Conservation (phyloP, 768 basidiomycete genomes). For the Termitomyces heimii region DNA sequence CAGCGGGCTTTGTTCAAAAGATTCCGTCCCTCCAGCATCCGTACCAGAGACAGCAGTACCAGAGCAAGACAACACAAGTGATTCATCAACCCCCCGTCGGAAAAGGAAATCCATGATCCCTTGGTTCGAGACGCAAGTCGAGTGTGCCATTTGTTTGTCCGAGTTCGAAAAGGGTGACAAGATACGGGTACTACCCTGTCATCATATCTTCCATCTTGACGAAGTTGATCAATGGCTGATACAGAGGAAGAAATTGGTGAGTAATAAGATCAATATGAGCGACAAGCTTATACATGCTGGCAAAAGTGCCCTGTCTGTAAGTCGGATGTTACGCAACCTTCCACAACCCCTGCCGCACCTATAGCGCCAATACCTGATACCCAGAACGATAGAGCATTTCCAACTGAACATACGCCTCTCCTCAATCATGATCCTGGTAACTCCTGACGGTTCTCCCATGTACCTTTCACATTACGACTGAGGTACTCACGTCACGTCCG, state of each 20-base stretch:
- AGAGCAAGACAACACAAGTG: conserved; percentile 13
- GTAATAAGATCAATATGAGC: conserved; percentile 19
- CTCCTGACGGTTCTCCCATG: conserved; percentile 3
- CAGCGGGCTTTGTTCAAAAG: not conserved
- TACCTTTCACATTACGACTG: conserved; percentile 7
- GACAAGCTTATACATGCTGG: not conserved
- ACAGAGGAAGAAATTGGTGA: conserved; percentile 85
- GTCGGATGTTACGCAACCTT: conserved; percentile 78
- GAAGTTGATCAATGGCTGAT: conserved; percentile 94
- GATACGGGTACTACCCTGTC: conserved; percentile 89
- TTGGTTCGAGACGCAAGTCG: conserved; percentile 78
- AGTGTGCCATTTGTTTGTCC: conserved; percentile 92
- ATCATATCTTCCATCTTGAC: conserved; percentile 89
- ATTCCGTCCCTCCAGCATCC: not conserved
- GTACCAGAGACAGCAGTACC: conserved; percentile 15
- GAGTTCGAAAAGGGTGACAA: conserved; percentile 84
- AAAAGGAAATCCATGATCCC: conserved; percentile 30
- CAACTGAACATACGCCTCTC: conserved; percentile 35
- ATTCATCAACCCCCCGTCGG: conserved; percentile 37
- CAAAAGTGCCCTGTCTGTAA: conserved; percentile 89
- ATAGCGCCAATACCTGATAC: conserved; percentile 4
- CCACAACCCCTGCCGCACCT: conserved; percentile 4
- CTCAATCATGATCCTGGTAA: conserved; percentile 18
- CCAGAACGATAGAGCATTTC: conserved; percentile 11
- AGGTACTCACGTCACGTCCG: not conserved